Percentiles rank a stretch among this genome's conserved stretches.
phyloP scores from a whole-genome alignment of 2,329 filamentous ascomycete species.

The Metarhizium anisopliae region DNA sequence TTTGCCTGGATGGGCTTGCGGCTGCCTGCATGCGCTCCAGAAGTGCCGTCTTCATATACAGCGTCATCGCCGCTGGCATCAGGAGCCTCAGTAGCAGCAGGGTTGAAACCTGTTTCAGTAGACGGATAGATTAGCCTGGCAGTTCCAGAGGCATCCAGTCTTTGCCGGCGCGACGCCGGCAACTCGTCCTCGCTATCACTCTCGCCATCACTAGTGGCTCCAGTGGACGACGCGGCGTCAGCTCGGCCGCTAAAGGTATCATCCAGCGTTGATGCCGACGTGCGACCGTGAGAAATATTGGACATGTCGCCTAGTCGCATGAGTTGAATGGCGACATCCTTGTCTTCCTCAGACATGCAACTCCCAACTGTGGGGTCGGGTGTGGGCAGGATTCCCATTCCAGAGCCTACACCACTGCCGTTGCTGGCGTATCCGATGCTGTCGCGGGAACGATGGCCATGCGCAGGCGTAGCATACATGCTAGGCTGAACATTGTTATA shows the following conservation, averaged over 20 bases:
- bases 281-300: constrained; percentile 86
- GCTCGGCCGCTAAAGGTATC: constrained; percentile 88
- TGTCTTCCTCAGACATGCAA: constrained; percentile 89
- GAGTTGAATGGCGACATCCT: constrained; percentile 90
- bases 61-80: constrained; percentile 26
- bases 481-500: constrained; percentile 46
- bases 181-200: constrained; percentile 56
- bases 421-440: constrained; percentile 47
- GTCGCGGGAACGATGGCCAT: constrained; percentile 56
- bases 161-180: constrained; percentile 50
- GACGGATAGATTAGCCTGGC: constrained; percentile 41
- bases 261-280: constrained; percentile 85
- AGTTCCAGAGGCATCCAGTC: constrained; percentile 35
- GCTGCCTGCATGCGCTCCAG: constrained; percentile 26
- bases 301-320: constrained; percentile 93
- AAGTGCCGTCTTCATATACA: constrained; percentile 20
- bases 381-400: constrained; percentile 64
- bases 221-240: constrained; percentile 75
- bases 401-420: constrained; percentile 24
- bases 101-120: constrained; percentile 43
- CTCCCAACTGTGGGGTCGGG: constrained; percentile 96
- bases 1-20: constrained; percentile 32
- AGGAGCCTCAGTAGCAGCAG: constrained; percentile 40
- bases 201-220: constrained; percentile 72
- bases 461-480: constrained; percentile 53